Evolutionary conservation across 345 rosid genomes (phyloP).

Genomic region (Acer yangbiense): DNA sequence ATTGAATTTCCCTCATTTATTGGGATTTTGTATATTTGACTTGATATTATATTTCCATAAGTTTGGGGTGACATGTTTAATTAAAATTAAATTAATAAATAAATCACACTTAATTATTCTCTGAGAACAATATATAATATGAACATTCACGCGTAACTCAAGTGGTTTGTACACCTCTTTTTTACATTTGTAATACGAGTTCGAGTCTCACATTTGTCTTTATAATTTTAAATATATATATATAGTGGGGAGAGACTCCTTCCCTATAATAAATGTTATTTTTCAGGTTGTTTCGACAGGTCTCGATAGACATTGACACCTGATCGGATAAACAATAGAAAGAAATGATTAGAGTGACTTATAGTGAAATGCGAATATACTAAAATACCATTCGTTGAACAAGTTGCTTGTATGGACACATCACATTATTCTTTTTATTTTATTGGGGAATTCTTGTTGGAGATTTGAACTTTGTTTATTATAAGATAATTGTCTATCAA

Average conservation of each 20-base stretch:
- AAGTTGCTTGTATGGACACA: slow-evolving; percentile 10
- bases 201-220: too few relatives aligned
- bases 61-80: neutral
- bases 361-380: slow-evolving; percentile 34
- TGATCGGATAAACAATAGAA: neutral
- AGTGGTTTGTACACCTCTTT: too few relatives aligned
- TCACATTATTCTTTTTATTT: neutral
- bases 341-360: neutral
- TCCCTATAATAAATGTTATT: too few relatives aligned
- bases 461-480: neutral
- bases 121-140: too few relatives aligned
- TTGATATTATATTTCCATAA: neutral
- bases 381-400: slow-evolving; percentile 10
- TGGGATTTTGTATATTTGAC: neutral
- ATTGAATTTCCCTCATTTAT: neutral
- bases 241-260: too few relatives aligned
- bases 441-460: neutral
- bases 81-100: too few relatives aligned
- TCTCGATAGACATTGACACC: too few relatives aligned
- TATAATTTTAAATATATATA: too few relatives aligned
- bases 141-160: too few relatives aligned
- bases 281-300: too few relatives aligned
- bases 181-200: too few relatives aligned
- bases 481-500: neutral
- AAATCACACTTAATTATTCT: too few relatives aligned